Evolutionary conservation across 768 basidiomycete species (phyloP), one percentile per base, ranked within the genome.

Genomic region (Calocybe indica): DNA sequence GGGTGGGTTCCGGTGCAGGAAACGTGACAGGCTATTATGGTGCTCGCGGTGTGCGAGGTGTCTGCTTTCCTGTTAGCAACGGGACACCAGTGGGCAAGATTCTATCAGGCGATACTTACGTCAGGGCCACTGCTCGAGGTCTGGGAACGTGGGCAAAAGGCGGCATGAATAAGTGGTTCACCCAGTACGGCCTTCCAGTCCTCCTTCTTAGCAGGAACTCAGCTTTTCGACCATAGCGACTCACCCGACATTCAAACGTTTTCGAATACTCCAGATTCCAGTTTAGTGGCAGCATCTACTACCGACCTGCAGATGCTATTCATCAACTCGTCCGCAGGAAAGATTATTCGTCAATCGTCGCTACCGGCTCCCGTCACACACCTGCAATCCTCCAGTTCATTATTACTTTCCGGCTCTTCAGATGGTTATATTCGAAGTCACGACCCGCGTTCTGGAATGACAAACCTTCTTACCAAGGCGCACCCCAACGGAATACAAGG

Each of bases 401-500:
- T 71, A 36, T 67, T 89, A 13, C 62, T 89, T 37, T 81, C 83
- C 43, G 89, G 86, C 1, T 80, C 80, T 36, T 68, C 79, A 11
- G 88, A 92, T 61, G 91, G 91, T 7, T 79, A 69, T 60, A 57
- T 95, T 9, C 80, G 88, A 22, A 71, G 80, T 6, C 84, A 91
- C 57, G 83, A 80, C 58, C 76, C 86, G 5, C 79, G 91, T 33
- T 80, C 83, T 1, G 78, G 72, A 28, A 61, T 76, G 35, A 74
- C 67, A 49, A 70, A 75, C 46, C 72, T 67, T 53, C 68, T 77
- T 6, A 76, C 89, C 13, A 82, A 80, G 56, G 92, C 92, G 0
- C 94, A 98, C 66, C 72, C 76, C 15, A 82, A 83, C 45, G 90
- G 90, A 5, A 74, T 96, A 22, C 84, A 85, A 67, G 92, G 88